phyloP scores from a whole-genome alignment of 768 basidiomycete genomes.

The Myochromella boudieri region DNA sequence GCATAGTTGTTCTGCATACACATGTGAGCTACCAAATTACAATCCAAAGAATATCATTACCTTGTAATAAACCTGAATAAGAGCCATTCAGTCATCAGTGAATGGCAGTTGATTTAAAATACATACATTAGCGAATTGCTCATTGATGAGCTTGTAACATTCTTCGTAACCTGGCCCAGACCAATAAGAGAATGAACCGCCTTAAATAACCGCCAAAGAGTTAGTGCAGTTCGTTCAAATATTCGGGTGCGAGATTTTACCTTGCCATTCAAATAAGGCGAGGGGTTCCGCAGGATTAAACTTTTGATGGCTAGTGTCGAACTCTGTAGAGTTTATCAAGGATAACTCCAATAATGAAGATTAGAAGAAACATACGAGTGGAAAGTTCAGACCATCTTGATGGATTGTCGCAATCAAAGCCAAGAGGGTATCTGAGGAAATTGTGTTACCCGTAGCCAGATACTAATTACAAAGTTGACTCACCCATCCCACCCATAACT shows the following conservation, averaged over 20 bases:
- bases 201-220: constrained; percentile 13
- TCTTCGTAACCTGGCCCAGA: constrained; percentile 34
- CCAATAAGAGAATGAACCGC: constrained; percentile 38
- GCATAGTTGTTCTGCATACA: constrained; percentile 33
- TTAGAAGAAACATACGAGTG: constrained; percentile 24
- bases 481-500: constrained; percentile 44
- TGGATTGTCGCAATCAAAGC: constrained; percentile 66
- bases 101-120: not conserved
- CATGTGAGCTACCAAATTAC: not conserved
- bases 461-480: not conserved
- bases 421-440: constrained; percentile 50
- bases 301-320: constrained; percentile 30
- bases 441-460: not conserved
- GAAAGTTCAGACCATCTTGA: constrained; percentile 45
- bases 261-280: constrained; percentile 39
- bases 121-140: constrained; percentile 36
- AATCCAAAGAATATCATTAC: constrained; percentile 7
- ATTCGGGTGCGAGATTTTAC: constrained; percentile 8
- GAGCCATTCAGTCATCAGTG: not conserved
- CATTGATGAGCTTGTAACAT: constrained; percentile 34
- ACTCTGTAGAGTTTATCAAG: constrained; percentile 17
- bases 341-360: not conserved
- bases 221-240: not conserved
- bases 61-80: constrained; percentile 32
- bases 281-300: constrained; percentile 35